Evolutionary conservation across 768 basidiomycete genomes (phyloP), one percentile per base, ranked within the genome.

Genomic region (Naematelia aurantialba): DNA sequence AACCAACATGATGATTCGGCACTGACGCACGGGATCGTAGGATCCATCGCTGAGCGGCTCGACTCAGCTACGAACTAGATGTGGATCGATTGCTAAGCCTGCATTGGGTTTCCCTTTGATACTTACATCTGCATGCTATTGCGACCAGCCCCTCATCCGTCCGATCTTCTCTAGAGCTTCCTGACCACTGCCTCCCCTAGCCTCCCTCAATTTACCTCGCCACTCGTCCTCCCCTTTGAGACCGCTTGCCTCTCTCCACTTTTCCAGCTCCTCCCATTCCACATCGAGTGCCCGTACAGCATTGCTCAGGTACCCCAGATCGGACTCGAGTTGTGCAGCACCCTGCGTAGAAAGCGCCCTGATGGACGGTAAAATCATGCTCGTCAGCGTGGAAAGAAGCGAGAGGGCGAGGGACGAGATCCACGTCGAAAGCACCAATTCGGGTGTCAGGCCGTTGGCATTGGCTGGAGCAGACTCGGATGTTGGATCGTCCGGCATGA

Each of bases 211-310:
- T 50, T 60, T 63, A 54, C 58, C 62, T 54, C 62, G 61, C 50
- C 70, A 79, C 1, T 50, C 67, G 1, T 75, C 79, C 27, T 87
- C 84, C 45, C 84, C 83, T 26, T 53, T 63, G 79, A 87, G 76
- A 34, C 83, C 84, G n/a, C 82, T 80, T 54, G 80, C 85, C 51
- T 83, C 83, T 74, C 83, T 85, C 94, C 94, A 97, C 69, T 79
- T 80, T 63, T 87, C 87, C 46, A 98, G 78, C 34, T 86, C 87
- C 5, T 84, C 83, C 68, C 82, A 87, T 65, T 94, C 91, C 4
- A 94, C 91, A 69, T 93, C 91, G 52, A 98, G 81, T 25, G 91
- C 92, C 48, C 85, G 81, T 30, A 92, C 87, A 48, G 98, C 92
- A 66, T 94, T 96, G 1, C 85, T 84, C 42, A 99, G 80, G 78